Conservation (phyloP, 164 flowering plant species). For the Echeveria elegans region DNA sequence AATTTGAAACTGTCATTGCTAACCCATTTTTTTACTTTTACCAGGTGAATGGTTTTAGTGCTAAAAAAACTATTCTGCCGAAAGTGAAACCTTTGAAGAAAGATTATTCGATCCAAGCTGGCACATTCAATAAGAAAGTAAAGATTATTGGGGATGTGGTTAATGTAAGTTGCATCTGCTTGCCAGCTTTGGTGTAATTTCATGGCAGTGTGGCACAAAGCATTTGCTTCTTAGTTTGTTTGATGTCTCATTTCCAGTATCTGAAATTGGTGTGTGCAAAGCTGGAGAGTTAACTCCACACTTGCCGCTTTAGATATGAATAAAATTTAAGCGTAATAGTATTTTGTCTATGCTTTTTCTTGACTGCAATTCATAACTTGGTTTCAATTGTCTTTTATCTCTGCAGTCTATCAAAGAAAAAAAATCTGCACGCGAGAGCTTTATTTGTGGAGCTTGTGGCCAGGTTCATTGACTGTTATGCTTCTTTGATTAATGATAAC, state of each 20-base stretch:
- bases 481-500: background rate
- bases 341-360: background rate
- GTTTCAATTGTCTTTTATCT: background rate
- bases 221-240: background rate
- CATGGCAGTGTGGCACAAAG: background rate
- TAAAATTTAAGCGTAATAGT: background rate
- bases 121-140: conserved; percentile 38
- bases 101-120: conserved; percentile 26
- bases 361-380: background rate
- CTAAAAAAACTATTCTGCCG: conserved; percentile 29
- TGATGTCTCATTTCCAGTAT: background rate
- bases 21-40: conserved; percentile 14
- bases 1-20: background rate
- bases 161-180: conserved; percentile 32
- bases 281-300: background rate
- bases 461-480: conserved; percentile 41
- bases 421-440: conserved; percentile 77
- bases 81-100: conserved; percentile 42
- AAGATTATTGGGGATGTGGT: conserved; percentile 55
- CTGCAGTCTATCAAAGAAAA: conserved; percentile 45
- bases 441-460: conserved; percentile 93
- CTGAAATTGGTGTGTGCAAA: too few species aligned
- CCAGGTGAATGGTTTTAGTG: conserved; percentile 45
- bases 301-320: too few species aligned
- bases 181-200: background rate